phyloP scores from a whole-genome alignment of 1,139 yeast species.

The Torulaspora globosa region DNA sequence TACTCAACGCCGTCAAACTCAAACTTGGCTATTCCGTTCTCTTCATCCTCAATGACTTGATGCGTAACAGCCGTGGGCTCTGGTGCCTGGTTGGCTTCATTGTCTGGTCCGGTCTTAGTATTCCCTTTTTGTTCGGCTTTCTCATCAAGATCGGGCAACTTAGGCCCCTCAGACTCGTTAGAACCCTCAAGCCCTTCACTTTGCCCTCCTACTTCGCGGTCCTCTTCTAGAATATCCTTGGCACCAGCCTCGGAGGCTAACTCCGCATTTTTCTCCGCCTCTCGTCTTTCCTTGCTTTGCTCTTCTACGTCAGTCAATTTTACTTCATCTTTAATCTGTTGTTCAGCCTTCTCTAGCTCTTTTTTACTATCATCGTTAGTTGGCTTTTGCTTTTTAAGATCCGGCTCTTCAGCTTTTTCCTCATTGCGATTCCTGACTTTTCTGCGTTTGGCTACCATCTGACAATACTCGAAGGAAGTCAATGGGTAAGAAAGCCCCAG shows the following conservation, averaged over 20 bases:
- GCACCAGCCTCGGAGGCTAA: constrained; percentile 10
- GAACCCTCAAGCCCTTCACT: background rate
- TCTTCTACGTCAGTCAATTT: constrained; percentile 26
- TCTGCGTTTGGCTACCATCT: constrained; percentile 26
- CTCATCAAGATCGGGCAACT: background rate
- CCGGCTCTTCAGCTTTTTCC: constrained; percentile 17
- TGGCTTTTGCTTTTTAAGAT: constrained; percentile 12
- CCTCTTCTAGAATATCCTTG: constrained; percentile 15
- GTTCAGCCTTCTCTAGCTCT: constrained; percentile 7
- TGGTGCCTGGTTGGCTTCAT: constrained; percentile 19
- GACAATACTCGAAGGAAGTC: constrained; percentile 5
- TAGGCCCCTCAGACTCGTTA: background rate
- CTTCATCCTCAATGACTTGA: constrained; percentile 36
- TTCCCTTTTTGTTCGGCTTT: constrained; percentile 5
- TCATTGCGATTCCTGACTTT: constrained; percentile 13
- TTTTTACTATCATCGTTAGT: background rate
- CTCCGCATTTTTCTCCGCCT: constrained; percentile 15
- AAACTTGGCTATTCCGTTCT: constrained; percentile 49
- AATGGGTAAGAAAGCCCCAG: background rate
- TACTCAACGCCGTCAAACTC: constrained; percentile 76
- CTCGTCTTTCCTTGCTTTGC: constrained; percentile 10
- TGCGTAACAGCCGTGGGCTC: constrained; percentile 18
- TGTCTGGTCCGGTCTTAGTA: constrained; percentile 3
- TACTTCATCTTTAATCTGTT: constrained; percentile 11
- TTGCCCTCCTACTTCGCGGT: background rate